phyloP scores from a whole-genome alignment of 345 rosid species.

The Citrus glauca region DNA sequence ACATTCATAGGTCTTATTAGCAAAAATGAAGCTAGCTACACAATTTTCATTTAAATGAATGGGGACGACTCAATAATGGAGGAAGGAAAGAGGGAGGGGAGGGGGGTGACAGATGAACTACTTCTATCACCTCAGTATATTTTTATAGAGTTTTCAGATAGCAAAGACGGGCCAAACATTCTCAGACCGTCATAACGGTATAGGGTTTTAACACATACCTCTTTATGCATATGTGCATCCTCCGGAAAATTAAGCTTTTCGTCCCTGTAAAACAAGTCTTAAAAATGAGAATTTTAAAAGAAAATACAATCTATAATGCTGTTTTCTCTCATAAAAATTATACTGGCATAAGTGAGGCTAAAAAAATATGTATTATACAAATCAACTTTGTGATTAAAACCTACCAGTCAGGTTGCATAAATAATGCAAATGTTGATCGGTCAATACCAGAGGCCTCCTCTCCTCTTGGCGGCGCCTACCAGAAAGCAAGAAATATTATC shows the following conservation, averaged over 20 bases:
- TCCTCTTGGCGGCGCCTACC: slow-evolving; percentile 85
- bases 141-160: background rate
- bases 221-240: slow-evolving; percentile 52
- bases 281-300: too few relatives aligned
- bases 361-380: background rate
- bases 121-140: background rate
- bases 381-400: background rate
- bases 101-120: background rate
- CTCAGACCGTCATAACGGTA: background rate
- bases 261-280: slow-evolving; percentile 41
- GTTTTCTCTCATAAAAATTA: background rate
- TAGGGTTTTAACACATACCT: slow-evolving; percentile 27
- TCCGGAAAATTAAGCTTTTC: slow-evolving; percentile 73
- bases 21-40: background rate
- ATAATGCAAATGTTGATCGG: slow-evolving; percentile 84
- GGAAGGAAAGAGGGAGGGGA: too few relatives aligned
- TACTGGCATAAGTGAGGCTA: background rate
- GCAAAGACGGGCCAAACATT: background rate
- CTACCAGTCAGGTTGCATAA: slow-evolving; percentile 98
- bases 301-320: too few relatives aligned
- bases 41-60: background rate
- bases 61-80: background rate
- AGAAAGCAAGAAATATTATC: slow-evolving; percentile 1
- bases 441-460: slow-evolving; percentile 61
- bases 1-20: background rate